Conservation (phyloP, 108 stramenopile species). For the Cyclotella baltica region DNA sequence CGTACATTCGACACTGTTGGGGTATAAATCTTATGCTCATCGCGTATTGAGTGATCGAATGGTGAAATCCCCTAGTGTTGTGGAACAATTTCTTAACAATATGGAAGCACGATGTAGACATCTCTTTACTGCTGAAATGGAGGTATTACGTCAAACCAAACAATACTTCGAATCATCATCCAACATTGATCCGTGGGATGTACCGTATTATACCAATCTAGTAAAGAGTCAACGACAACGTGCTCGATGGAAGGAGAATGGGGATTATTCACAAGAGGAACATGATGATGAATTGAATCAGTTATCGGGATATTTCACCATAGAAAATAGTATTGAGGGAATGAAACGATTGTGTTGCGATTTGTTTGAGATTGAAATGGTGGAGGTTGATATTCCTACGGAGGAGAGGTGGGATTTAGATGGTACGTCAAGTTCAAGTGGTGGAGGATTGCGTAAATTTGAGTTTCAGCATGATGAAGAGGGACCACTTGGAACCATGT, state of each 20-base stretch:
- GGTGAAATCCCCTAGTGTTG: constrained; percentile 62
- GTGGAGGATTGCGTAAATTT: constrained; percentile 70
- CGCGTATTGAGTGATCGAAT: constrained; percentile 82
- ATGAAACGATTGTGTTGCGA: constrained; percentile 68
- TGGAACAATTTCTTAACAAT: constrained; percentile 57
- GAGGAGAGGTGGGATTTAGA: constrained; percentile 84
- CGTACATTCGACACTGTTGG: constrained; percentile 64
- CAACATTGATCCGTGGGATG: constrained; percentile 88
- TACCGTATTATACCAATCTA: constrained; percentile 74
- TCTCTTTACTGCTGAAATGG: constrained; percentile 66
- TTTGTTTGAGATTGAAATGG: constrained; percentile 87
- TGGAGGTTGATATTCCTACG: constrained; percentile 59
- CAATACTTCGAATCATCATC: constrained; percentile 66
- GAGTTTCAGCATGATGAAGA: constrained; percentile 62
- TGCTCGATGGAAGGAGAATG: constrained; percentile 37
- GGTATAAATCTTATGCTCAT: constrained; percentile 80
- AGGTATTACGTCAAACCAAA: constrained; percentile 62
- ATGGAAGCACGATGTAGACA: constrained; percentile 48
- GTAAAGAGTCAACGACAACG: constrained; percentile 64
- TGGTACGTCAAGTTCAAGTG: not conserved
- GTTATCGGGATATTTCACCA: constrained; percentile 68
- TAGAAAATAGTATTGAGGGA: constrained; percentile 76
- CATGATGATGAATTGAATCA: constrained; percentile 15
- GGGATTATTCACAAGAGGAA: constrained; percentile 46
- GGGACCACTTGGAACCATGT: constrained; percentile 85